Conservation (phyloP, 331 rosid genomes). For the Rosa hybrid region DNA sequence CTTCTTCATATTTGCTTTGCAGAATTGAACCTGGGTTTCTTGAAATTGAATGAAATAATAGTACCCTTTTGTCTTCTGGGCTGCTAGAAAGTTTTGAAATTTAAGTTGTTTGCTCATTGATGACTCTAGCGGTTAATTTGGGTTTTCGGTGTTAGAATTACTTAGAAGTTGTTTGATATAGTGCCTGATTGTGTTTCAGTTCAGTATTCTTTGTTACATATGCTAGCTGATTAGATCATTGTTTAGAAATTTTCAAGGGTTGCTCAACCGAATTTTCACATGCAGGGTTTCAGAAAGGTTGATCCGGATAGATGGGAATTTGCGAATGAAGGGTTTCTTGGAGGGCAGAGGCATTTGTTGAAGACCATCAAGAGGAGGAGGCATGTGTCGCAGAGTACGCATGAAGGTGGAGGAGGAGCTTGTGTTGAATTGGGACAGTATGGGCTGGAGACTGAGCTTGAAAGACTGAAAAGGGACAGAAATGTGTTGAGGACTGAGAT, state of each 20-base stretch:
- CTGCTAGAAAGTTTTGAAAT: not conserved
- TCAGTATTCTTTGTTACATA: not conserved
- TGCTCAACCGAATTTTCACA: slow-evolving; percentile 11
- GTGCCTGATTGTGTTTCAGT: not conserved
- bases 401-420: slow-evolving; percentile 36
- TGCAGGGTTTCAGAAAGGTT: slow-evolving; percentile 88
- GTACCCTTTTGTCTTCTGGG: not conserved
- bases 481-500: slow-evolving; percentile 65
- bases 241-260: not conserved
- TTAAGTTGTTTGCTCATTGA: not conserved
- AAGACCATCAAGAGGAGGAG: slow-evolving; percentile 94
- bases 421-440: slow-evolving; percentile 77
- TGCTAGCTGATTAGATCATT: not conserved
- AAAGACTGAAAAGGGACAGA: slow-evolving; percentile 64
- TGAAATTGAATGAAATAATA: not conserved
- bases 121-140: not conserved
- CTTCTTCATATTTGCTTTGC: not conserved
- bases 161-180: not conserved
- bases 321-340: slow-evolving; percentile 88
- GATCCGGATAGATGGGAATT: slow-evolving; percentile 99
- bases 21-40: not conserved
- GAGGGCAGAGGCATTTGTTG: slow-evolving; percentile 72
- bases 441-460: slow-evolving; percentile 73
- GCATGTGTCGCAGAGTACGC: slow-evolving; percentile 45
- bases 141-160: not conserved